phyloP scores from a whole-genome alignment of 768 basidiomycete genomes.

The Boletus rubescentipes region DNA sequence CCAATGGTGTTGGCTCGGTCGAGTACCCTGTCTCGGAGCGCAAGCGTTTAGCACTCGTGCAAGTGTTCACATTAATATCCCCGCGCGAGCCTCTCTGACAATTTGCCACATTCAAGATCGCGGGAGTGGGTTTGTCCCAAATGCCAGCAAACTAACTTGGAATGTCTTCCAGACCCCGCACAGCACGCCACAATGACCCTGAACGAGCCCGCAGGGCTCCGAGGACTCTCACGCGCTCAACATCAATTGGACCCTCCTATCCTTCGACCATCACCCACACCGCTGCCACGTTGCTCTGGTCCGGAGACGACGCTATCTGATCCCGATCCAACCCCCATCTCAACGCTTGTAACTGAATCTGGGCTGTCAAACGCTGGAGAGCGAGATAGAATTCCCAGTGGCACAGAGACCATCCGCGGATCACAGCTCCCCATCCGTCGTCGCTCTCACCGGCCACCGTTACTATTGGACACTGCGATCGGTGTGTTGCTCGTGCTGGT shows the following conservation, averaged over 20 bases:
- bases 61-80: slow-evolving; percentile 33
- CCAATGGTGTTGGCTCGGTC: slow-evolving; percentile 84
- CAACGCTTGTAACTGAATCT: slow-evolving; percentile 12
- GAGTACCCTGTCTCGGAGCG: slow-evolving; percentile 75
- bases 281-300: slow-evolving; percentile 12
- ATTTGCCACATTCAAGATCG: slow-evolving; percentile 48
- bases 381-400: slow-evolving; percentile 10
- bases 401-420: slow-evolving; percentile 19
- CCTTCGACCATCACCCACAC: slow-evolving; percentile 14
- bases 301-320: slow-evolving; percentile 11
- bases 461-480: slow-evolving; percentile 72
- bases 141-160: slow-evolving; percentile 65
- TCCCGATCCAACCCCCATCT: slow-evolving; percentile 20
- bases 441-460: slow-evolving; percentile 45
- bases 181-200: slow-evolving; percentile 17
- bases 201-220: slow-evolving; percentile 15
- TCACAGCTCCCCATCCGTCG: slow-evolving; percentile 12
- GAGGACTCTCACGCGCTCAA: slow-evolving; percentile 23
- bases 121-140: slow-evolving; percentile 78
- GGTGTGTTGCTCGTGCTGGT: slow-evolving; percentile 68
- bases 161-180: slow-evolving; percentile 67
- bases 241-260: slow-evolving; percentile 18
- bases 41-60: slow-evolving; percentile 76
- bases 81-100: slow-evolving; percentile 9
- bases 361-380: slow-evolving; percentile 9